Base-by-base conservation (phyloP, 2,329 filamentous ascomycete species). In the Colletotrichum sp. region DNA sequence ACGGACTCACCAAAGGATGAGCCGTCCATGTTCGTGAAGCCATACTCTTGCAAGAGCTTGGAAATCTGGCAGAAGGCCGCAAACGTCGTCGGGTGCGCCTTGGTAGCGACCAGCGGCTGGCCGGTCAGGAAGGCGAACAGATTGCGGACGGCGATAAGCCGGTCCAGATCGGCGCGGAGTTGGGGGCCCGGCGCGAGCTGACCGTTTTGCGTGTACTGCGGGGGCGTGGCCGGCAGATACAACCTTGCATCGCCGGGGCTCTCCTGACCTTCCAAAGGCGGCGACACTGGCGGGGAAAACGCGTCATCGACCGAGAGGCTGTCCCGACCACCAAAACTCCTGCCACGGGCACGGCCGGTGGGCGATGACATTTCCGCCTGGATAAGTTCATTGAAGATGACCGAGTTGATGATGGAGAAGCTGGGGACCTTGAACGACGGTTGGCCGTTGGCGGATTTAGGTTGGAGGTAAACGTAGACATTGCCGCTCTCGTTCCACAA, bases 111-210 rank as follows among this genome's bases (percentile, higher is more conserved):
- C 1, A 94, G 85, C 3, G 91, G 91, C 79, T 93, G 91, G 32
- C 90, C 90, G 0, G 89, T 92, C 71, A 94, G 83, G 77, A 94
- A 92, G 8, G 92, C 92, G 77, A 94, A 94, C 55, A 94, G 81
- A 78, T 94, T 94, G 68, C 92, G 88, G 30, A 92, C 88, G 5
- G 89, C 89, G 48, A 94, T 85, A 15, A 93, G 82, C 4, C 88
- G 87, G 67, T 93, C 90, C 44, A 91, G 81, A 63, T 91, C 89
- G 26, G 80, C 79, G 22, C 79, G 80, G 10, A 82, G 80, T 18
- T 78, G 82, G 39, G 79, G 84, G n/a, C 78, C 84, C 36, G 79
- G 86, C 69, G 78, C 80, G 22, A 84, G 75, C 68, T 86, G 84
- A 13, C 81, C 84, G 2, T 83, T 81, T 13, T 75, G 63, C 32